Base-by-base conservation (phyloP, 495 filamentous ascomycete species). In the Lasiosphaeriaceae sp. region DNA sequence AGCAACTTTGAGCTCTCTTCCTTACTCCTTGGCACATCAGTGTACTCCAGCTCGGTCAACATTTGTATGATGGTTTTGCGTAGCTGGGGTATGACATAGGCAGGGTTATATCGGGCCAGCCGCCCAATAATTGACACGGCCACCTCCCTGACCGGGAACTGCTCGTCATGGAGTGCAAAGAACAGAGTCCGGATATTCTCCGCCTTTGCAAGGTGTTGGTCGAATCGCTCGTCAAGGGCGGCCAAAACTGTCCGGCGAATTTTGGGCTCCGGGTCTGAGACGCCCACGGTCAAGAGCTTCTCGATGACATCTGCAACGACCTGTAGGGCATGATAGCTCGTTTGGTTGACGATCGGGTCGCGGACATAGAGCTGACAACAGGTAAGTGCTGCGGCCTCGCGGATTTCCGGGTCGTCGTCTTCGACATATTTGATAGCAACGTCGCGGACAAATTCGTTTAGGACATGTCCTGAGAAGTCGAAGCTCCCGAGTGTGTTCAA, bases 361-460 rank as follows among this genome's bases (percentile, higher is more conserved):
- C 88, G 84, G 11, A 97, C 89, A 65, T 97, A 96, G 41, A 99
- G 82, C 63, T 99, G 94, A 66, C 94, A 99, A 72, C 95, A 97
- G 22, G 95, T 99, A 55, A 99, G 80, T 31, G 95, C 93, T 12
- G 94, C 91, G 12, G 93, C 92, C 69, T 96, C 93, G 55, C 94
- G 86, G 53, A 97, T 96, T 56, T 95, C 90, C 0, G 90, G 83
- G 65, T 96, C 95, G 57, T 96, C 92, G 55, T 93, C 93, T 65
- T 97, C 92, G 50, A 97, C 93, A 59, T 95, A 99, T 68, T 90
- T 92, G 65, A 99, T 96, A 5, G 95, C 95, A 53, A 97, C 94
- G 69, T 99, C 94, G 23, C 94, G 90, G 41, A 97, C 94, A 59
- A 99, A 99, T 64, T 99, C 94, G 62, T 99, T 99, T 14, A 99